Conservation (phyloP, 495 filamentous ascomycete species). For the Neurospora africana region DNA sequence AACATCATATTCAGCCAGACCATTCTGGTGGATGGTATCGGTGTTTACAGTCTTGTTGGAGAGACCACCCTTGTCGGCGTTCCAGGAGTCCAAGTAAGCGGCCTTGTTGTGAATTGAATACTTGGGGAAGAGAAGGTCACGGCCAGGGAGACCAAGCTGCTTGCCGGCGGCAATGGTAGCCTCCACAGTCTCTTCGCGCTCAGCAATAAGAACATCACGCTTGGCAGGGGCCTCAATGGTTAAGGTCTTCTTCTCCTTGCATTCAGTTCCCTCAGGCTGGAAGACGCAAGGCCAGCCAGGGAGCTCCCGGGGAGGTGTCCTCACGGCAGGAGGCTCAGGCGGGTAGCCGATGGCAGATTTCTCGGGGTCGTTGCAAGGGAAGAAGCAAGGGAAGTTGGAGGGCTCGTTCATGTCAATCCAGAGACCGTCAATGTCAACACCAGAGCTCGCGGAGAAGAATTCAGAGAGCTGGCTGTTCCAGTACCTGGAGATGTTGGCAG, state of each 20-base stretch:
- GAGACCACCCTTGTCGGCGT: conserved; percentile 46
- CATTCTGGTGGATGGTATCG: conserved; percentile 62
- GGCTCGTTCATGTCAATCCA: conserved; percentile 90
- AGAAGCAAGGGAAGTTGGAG: conserved; percentile 52
- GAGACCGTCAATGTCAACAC: conserved; percentile 73
- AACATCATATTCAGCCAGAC: conserved; percentile 61
- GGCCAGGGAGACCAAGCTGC: conserved; percentile 46
- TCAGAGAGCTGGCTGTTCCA: conserved; percentile 62
- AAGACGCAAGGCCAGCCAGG: conserved; percentile 64
- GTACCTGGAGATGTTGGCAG: conserved; percentile 51
- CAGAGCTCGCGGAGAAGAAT: conserved; percentile 56
- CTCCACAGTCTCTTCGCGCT: neutral
- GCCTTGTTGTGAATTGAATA: conserved; percentile 68
- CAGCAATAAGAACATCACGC: neutral
- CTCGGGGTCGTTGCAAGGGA: conserved; percentile 58
- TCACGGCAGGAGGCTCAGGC: conserved; percentile 53
- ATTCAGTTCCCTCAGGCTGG: conserved; percentile 43
- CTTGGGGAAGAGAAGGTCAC: conserved; percentile 59
- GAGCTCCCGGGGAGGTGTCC: conserved; percentile 45
- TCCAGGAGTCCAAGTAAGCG: conserved; percentile 32
- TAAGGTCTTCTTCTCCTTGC: conserved; percentile 8
- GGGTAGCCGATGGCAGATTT: conserved; percentile 48
- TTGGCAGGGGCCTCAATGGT: neutral
- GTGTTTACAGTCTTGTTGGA: conserved; percentile 68
- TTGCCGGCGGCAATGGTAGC: conserved; percentile 17